phyloP scores from a whole-genome alignment of 306 rosid genomes.

The Nissolia schottii region DNA sequence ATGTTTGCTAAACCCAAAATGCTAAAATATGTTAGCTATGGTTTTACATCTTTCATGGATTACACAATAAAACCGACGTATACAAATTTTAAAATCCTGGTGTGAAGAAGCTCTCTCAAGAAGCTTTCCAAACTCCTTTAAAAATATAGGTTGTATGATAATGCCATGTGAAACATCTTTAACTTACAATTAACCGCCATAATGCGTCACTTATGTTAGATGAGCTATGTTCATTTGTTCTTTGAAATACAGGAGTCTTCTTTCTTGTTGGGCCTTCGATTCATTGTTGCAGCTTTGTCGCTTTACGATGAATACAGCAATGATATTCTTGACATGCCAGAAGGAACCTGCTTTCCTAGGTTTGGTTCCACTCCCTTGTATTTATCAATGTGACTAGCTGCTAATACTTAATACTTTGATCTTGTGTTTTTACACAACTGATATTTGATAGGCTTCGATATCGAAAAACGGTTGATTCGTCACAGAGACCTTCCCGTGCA shows the following conservation, averaged over 20 bases:
- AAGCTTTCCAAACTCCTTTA: not conserved
- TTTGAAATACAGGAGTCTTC: constrained; percentile 77
- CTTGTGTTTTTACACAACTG: constrained; percentile 14
- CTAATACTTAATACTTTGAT: not conserved
- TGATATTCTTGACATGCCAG: constrained; percentile 89
- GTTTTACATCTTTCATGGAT: not conserved
- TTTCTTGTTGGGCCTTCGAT: constrained; percentile 56
- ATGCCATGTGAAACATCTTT: not conserved
- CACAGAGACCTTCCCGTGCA: constrained; percentile 17
- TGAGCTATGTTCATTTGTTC: constrained; percentile 19
- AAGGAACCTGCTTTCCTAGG: constrained; percentile 98
- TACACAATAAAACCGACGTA: not conserved
- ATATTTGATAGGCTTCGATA: constrained; percentile 47
- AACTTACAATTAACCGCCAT: not conserved
- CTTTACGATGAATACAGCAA: constrained; percentile 92
- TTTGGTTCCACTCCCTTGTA: constrained; percentile 27
- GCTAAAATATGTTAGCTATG: not conserved
- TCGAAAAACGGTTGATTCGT: constrained; percentile 42
- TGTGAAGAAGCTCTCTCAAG: no score
- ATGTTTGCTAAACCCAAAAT: not conserved
- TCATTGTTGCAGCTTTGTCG: constrained; percentile 69
- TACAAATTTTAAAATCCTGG: not conserved
- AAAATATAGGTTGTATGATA: not conserved
- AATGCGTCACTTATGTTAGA: not conserved
- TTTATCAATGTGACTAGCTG: not conserved